These are phyloP conservation scores for Aspergillus fumigatus DNA, from an alignment of 2,329 filamentous ascomycete species.

Conservation along the genomic window DNA sequence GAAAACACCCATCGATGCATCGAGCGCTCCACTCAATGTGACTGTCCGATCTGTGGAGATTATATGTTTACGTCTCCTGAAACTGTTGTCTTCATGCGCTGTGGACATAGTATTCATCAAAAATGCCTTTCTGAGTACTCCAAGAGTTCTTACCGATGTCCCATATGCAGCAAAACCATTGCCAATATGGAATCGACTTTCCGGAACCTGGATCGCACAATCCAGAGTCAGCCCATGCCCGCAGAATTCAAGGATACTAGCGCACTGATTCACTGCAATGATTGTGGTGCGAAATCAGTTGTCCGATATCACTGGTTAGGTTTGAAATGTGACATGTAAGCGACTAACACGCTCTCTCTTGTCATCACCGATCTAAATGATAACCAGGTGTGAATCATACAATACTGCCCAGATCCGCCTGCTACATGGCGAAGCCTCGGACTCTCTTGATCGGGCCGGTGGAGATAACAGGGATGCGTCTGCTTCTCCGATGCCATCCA, in stretches of 20 bases:
- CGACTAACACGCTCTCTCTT: background rate
- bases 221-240: constrained; percentile 89
- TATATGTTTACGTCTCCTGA: constrained; percentile 92
- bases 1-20: constrained; percentile 87
- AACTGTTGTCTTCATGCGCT: constrained; percentile 88
- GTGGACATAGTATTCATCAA: constrained; percentile 92
- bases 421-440: constrained; percentile 28
- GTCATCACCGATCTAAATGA: constrained; percentile 8
- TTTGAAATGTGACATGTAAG: constrained; percentile 68
- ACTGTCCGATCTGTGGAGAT: constrained; percentile 94
- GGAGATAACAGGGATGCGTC: constrained; percentile 12
- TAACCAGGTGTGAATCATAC: constrained; percentile 41
- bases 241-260: constrained; percentile 71
- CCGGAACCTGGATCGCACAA: constrained; percentile 81
- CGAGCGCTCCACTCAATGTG: constrained; percentile 87
- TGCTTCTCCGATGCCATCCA: constrained; percentile 20
- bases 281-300: constrained; percentile 82
- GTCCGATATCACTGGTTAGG: constrained; percentile 93
- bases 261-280: constrained; percentile 86
- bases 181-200: constrained; percentile 97
- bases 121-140: constrained; percentile 85
- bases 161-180: constrained; percentile 94
- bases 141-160: constrained; percentile 88
- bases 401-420: constrained; percentile 43
- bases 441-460: constrained; percentile 21